phyloP scores from a whole-genome alignment of 306 rosid genomes.

The Casuarina equisetifolia region DNA sequence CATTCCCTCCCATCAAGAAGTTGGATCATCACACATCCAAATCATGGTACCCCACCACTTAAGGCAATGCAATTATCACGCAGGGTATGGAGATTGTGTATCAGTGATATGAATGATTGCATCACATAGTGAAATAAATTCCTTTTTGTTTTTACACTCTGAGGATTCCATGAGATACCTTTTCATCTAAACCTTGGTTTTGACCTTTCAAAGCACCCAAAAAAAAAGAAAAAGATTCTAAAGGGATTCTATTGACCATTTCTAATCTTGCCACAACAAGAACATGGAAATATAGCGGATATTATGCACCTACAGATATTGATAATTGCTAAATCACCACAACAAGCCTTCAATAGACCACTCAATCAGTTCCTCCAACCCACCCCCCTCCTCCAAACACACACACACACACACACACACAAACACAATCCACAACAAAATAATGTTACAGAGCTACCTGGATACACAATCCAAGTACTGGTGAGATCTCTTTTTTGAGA shows the following conservation, averaged over 20 bases:
- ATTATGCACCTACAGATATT: background rate
- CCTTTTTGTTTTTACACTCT: background rate
- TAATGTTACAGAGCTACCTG: slow-evolving; percentile 56
- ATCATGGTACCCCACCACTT: background rate
- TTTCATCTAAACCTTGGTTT: background rate
- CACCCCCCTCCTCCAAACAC: no score
- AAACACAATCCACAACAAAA: background rate
- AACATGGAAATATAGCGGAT: slow-evolving; percentile 6
- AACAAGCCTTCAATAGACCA: slow-evolving; percentile 3
- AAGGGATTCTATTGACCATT: background rate
- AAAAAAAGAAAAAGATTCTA: background rate
- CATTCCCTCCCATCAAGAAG: slow-evolving; percentile 19
- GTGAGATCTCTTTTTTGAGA: slow-evolving; percentile 96
- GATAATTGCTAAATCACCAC: background rate
- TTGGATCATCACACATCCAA: background rate
- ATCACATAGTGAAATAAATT: background rate
- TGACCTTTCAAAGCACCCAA: background rate
- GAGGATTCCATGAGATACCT: background rate
- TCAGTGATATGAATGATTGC: background rate
- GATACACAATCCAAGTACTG: slow-evolving; percentile 91
- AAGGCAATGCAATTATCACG: slow-evolving; percentile 18
- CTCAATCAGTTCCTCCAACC: background rate
- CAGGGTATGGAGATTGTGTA: slow-evolving; percentile 13
- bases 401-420: no score
- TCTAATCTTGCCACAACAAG: background rate